These are phyloP conservation scores for Cucumis cinereus DNA, from an alignment of 306 rosid species.

Conservation along the genomic window DNA sequence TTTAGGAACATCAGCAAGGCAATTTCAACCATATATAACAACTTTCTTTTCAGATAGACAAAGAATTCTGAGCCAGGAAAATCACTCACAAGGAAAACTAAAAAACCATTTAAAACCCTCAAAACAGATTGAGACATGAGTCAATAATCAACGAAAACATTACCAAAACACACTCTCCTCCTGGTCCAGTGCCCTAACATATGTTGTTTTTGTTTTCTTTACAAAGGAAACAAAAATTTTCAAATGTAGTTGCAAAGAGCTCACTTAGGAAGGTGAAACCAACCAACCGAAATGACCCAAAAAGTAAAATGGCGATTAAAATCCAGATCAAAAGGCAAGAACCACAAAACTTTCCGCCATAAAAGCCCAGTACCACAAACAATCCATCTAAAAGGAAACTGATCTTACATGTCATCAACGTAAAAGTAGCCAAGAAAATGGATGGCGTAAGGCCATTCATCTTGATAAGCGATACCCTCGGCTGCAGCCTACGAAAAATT, in stretches of 20 bases:
- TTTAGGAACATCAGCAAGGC: background rate
- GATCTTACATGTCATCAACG: conserved; percentile 48
- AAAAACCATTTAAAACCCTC: background rate
- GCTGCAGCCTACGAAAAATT: conserved; percentile 46
- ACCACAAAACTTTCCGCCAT: background rate
- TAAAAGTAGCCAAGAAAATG: conserved; percentile 65
- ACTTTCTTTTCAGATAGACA: background rate
- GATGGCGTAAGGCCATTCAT: conserved; percentile 71
- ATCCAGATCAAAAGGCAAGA: background rate
- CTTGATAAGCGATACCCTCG: conserved; percentile 56
- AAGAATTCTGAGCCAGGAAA: background rate
- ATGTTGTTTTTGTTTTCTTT: background rate
- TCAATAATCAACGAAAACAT: background rate
- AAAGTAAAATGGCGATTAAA: background rate
- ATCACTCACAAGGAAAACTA: background rate
- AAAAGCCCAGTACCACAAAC: background rate
- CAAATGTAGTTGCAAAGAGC: background rate
- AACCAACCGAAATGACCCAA: background rate
- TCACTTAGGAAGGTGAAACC: background rate
- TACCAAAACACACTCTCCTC: background rate
- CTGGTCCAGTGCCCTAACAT: background rate
- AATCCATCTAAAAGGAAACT: background rate
- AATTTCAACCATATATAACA: background rate
- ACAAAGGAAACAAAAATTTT: background rate
- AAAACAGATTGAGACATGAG: background rate